Base-by-base conservation (phyloP, 1,139 yeast species). In the Kluyveromyces sp. region DNA sequence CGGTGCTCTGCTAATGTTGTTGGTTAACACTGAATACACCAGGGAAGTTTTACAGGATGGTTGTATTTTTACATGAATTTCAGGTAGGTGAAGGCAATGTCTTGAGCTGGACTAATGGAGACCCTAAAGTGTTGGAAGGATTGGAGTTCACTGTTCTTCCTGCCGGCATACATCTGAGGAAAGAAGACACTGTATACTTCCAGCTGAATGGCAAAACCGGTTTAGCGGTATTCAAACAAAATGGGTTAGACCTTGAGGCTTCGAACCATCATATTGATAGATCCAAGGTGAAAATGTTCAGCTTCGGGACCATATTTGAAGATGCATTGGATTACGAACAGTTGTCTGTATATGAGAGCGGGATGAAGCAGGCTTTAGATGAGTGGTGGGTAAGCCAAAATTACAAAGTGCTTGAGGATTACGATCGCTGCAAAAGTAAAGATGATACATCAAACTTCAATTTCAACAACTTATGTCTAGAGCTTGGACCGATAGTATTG, bases 141-240 rank as follows among this genome's bases (percentile, higher is more conserved):
- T 55, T 86, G 16, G 96, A 88, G 60, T 86, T 75, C 63, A 81
- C 83, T 53, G 72, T 80, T 11, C 66, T 88, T 43, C 96, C 96
- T 1, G 82, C 94, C 0, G 95, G 96, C 1, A 70, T 86, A n/a
- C 96, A 87, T 58, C 76, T 79, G 33, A 70, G 69, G 20, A 41
- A 51, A 3, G 61, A 68, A 34, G 89, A 85, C 51, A 72, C 74
- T 1, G 66, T 78, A 2, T 70, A 74, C 41, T 78, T 79, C 60
- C 70, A 69, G 3, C 71, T 69, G 9, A 61, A 66, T 7, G 75
- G 71, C 42, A 49, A 49, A 11, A 50, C 63, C 2, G 63, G 62
- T 43, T 56, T 77, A 0, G 68, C 80, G 0, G 72, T 70, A 3
- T 78, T 67, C 53, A 66, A 64, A 40, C 78, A 74, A 47, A 74